Evolutionary conservation across 495 filamentous ascomycete species (phyloP).

Genomic region (Penicillium salamii): DNA sequence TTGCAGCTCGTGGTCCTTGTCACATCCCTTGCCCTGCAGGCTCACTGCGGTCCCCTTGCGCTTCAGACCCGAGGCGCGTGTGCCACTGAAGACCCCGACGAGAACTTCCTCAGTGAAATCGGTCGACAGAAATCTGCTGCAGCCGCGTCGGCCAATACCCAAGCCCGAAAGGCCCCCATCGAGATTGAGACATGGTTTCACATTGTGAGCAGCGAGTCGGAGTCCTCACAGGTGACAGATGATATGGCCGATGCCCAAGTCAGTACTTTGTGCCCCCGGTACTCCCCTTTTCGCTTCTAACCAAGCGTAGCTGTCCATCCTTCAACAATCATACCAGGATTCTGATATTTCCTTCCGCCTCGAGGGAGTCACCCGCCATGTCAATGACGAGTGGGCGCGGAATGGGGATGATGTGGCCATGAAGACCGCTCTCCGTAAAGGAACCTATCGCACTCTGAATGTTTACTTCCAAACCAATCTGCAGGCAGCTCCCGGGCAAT

Average conservation of each 20-base stretch:
- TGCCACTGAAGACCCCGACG: slow-evolving; percentile 35
- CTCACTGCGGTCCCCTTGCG: slow-evolving; percentile 18
- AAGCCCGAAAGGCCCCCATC: slow-evolving; percentile 29
- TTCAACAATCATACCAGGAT: slow-evolving; percentile 43
- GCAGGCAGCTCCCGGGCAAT: slow-evolving; percentile 22
- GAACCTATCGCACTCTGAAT: slow-evolving; percentile 48
- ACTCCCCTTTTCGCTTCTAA: neutral
- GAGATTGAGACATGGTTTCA: slow-evolving; percentile 51
- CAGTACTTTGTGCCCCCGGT: slow-evolving; percentile 6
- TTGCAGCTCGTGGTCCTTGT: slow-evolving; percentile 21
- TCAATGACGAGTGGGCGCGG: slow-evolving; percentile 69
- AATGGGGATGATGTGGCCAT: slow-evolving; percentile 58
- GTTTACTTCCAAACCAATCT: slow-evolving; percentile 53
- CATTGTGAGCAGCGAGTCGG: slow-evolving; percentile 38
- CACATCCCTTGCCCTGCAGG: slow-evolving; percentile 14
- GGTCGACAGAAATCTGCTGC: slow-evolving; percentile 21
- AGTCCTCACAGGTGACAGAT: slow-evolving; percentile 31
- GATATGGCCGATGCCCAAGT: slow-evolving; percentile 46
- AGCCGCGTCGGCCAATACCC: slow-evolving; percentile 8
- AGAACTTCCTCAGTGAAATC: slow-evolving; percentile 27
- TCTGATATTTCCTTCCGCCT: slow-evolving; percentile 53
- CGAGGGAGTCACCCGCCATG: slow-evolving; percentile 66
- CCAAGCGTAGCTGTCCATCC: slow-evolving; percentile 38
- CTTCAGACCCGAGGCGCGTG: slow-evolving; percentile 31
- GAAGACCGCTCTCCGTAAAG: slow-evolving; percentile 60